Evolutionary conservation across 257 asterid species (phyloP), one percentile per base, ranked within the genome.

Genomic region (Solanum chmielewskii): DNA sequence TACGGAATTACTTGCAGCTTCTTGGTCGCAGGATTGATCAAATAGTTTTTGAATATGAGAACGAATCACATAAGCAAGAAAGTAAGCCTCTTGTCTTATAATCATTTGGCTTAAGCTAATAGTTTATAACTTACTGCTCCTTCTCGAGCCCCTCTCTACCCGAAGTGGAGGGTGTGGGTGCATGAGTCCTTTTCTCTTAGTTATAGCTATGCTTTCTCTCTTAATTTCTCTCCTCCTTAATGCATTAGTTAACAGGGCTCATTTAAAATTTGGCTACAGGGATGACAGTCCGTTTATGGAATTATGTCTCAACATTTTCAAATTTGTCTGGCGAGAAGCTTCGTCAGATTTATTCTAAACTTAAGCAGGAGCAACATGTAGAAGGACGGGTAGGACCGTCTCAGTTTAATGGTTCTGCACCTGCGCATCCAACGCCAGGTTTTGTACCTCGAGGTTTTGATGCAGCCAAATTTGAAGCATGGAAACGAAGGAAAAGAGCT

Each of bases 21-120:
- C 95, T 97, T 87, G 99, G 99, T 71, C 94, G 97, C 60, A 93
- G 99, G 91, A 91, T 97, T 84, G 99, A 97, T 92, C 97, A 93
- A 89, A 88, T 96, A 88, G 96, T 96, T 87, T 83, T 92, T 3
- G 99, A 93, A 70, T 93, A 95, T 69, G 93, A 92, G 75, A 92
- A 92, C 86, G 99, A 95, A 84, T 92, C 97, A 13, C 90, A 94
- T 87, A 92, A 93, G 91, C 96, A 93, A 95, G 99, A 93, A 94
- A 93, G 99, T 96, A 96, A 45, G 98, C 89, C 27, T 78, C 86
- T 42, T 76, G 11, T 74, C 6, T 81, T 81, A 29, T 49, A 42
- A 49, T 31, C 52, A 84, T 76, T 87, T 15, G 37, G 23, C 39
- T 44, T 29, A 15, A 52, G 52, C 35, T 15, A 27, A 52, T 84